phyloP scores from a whole-genome alignment of 2,329 filamentous ascomycete species.

The Apiospora kogelbergensis region DNA sequence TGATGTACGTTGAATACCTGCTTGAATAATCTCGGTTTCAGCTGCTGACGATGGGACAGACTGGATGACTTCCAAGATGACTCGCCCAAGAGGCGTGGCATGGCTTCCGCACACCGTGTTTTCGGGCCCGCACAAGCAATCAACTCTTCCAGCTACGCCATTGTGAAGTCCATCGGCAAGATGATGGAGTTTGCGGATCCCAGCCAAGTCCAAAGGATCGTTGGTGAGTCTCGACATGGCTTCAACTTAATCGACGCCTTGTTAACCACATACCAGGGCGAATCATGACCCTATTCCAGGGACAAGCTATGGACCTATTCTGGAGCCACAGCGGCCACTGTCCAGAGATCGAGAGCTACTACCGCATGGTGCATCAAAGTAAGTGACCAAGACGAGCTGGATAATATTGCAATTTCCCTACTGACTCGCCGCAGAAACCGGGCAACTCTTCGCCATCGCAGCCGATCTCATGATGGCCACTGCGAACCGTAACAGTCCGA shows the following conservation, averaged over 20 bases:
- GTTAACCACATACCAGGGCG: too few relatives aligned
- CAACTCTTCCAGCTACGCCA: conserved; percentile 28
- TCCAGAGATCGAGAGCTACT: conserved; percentile 33
- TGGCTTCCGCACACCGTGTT: conserved; percentile 47
- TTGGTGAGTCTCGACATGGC: too few relatives aligned
- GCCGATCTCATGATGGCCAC: too few relatives aligned
- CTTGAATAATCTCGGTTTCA: too few relatives aligned
- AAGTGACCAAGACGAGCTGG: conserved; percentile 26
- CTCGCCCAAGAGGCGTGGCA: conserved; percentile 45
- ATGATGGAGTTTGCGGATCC: too few relatives aligned
- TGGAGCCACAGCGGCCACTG: background rate
- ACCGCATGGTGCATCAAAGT: conserved; percentile 49
- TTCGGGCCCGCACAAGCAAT: conserved; percentile 51
- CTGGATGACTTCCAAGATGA: conserved; percentile 51
- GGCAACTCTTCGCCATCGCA: too few relatives aligned
- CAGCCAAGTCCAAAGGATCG: too few relatives aligned
- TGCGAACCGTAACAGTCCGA: too few relatives aligned
- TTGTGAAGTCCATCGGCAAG: too few relatives aligned
- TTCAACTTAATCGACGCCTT: too few relatives aligned
- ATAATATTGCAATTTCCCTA: conserved; percentile 39
- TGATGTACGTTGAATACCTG: background rate
- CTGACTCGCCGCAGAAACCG: too few relatives aligned
- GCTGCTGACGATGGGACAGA: too few relatives aligned
- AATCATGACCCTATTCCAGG: background rate
- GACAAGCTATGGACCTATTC: conserved; percentile 5